These are phyloP conservation scores for Hericium rajendrae DNA, from an alignment of 768 basidiomycete species.

Conservation along the genomic window DNA sequence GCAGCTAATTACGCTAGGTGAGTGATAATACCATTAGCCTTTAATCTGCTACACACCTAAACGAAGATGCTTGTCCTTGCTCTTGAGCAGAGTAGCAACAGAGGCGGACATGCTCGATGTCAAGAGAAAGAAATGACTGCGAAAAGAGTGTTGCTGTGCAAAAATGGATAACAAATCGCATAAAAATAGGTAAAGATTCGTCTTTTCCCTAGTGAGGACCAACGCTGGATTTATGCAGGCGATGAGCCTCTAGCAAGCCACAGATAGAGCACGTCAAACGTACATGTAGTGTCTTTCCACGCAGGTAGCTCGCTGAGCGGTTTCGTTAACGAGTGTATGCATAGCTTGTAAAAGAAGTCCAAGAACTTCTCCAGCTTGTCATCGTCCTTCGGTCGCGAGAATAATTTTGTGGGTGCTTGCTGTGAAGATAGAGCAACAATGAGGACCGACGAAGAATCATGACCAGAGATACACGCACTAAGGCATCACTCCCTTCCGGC, in stretches of 20 bases:
- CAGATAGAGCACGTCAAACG: slow-evolving; percentile 18
- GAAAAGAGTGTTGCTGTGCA: slow-evolving; percentile 81
- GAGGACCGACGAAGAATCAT: not conserved
- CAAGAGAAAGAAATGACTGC: slow-evolving; percentile 84
- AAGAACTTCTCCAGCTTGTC: slow-evolving; percentile 82
- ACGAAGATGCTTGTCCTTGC: slow-evolving; percentile 85
- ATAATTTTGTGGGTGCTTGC: slow-evolving; percentile 25
- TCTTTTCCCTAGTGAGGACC: slow-evolving; percentile 58
- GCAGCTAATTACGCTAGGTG: slow-evolving; percentile 46
- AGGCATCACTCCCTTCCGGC: slow-evolving; percentile 12
- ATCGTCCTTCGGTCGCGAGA: slow-evolving; percentile 66
- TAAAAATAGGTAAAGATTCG: slow-evolving; percentile 79
- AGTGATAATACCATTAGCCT: not conserved
- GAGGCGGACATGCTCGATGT: slow-evolving; percentile 67
- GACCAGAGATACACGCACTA: slow-evolving; percentile 7
- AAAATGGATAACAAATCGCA: slow-evolving; percentile 89
- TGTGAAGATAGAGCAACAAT: not conserved
- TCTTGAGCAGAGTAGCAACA: slow-evolving; percentile 68
- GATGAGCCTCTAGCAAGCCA: not conserved
- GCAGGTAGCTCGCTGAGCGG: slow-evolving; percentile 72
- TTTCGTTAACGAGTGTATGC: slow-evolving; percentile 66
- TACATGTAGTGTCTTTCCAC: slow-evolving; percentile 42
- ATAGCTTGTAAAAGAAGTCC: slow-evolving; percentile 88
- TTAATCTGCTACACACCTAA: slow-evolving; percentile 51
- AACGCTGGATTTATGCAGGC: slow-evolving; percentile 37